Base-by-base conservation (phyloP, 2,329 filamentous ascomycete species). In the Aspergillus tamarii region DNA sequence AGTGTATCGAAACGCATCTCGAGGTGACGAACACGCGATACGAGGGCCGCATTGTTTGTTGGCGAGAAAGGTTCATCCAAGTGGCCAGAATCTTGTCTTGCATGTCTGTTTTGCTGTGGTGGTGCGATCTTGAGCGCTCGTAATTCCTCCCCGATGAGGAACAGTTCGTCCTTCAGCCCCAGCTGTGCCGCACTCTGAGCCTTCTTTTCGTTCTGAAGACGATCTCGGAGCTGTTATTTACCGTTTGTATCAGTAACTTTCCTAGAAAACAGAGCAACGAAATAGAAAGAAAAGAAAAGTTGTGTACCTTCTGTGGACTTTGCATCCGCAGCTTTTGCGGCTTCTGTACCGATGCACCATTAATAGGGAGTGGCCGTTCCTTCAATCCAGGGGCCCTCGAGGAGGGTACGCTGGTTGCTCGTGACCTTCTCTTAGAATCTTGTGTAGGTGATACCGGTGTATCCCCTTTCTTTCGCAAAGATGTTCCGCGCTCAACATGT, bases 121-220 rank as follows among this genome's bases (percentile, higher is more conserved):
- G 77, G 70, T 46, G 67, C 66, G 30, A 72, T 74, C 57, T 70
- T 77, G 65, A 82, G 70, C 32, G 74, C 74, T 48, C 88, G 88
- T 81, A 97, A 87, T 75, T 97, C 93, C 63, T 92, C 88, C 1
- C 91, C 87, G 70, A 97, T 94, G 67, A 90, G 90, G 57, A 87
- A 87, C 10, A 97, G 82, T 74, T 97, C 94, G 5, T 88, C 87
- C 75, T 90, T 88, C 16, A 97, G 79, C 4, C 85, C 85, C 3
- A 85, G 84, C 65, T 94, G 91, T 0, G 89, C 88, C 10, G 89
- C 87, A 6, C 88, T 87, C 19, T 94, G 87, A 0, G 89, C 86
- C 61, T 87, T 88, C 77, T 93, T 93, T 76, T 97, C 93, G 55
- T 87, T 89, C 71, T 94, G 90, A 0, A 97, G 84, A 39, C 94